A percentile compares a stretch with the other conserved stretches of the same genome.
phyloP scores from a whole-genome alignment of 176 grass and related monocot genomes.

The Neostapfia colusana region DNA sequence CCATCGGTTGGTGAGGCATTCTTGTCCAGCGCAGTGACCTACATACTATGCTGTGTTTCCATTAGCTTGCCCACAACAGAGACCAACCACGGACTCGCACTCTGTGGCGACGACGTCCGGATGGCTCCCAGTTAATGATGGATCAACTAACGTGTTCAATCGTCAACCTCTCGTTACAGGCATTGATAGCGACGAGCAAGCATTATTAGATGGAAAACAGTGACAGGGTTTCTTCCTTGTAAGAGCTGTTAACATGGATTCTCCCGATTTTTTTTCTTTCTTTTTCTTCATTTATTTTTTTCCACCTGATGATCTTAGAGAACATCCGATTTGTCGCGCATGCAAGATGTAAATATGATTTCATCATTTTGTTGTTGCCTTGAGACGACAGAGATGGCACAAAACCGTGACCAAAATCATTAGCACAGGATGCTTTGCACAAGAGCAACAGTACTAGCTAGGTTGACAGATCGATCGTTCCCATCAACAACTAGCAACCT shows the following conservation, averaged over 20 bases:
- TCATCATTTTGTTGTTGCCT: not conserved
- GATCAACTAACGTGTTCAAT: slow-evolving; percentile 36
- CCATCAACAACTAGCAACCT: slow-evolving; percentile 47
- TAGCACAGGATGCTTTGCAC: slow-evolving; percentile 38
- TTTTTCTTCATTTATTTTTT: not conserved
- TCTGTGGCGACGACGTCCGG: slow-evolving; percentile 7
- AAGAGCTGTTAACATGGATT: not conserved
- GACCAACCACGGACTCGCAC: slow-evolving; percentile 1
- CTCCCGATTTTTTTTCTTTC: not conserved
- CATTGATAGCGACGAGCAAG: slow-evolving; percentile 33
- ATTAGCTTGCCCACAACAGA: slow-evolving; percentile 36
- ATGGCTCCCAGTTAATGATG: slow-evolving; percentile 28
- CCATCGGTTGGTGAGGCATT: slow-evolving; percentile 36
- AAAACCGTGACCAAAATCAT: slow-evolving; percentile 3
- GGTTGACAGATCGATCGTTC: slow-evolving; percentile 44
- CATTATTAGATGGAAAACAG: not conserved
- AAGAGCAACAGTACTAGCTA: slow-evolving; percentile 10
- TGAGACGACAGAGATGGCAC: slow-evolving; percentile 3
- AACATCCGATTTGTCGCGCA: not conserved
- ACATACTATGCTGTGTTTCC: not conserved
- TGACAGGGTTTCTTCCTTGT: not conserved
- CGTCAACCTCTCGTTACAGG: slow-evolving; percentile 30
- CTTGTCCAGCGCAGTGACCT: slow-evolving; percentile 22
- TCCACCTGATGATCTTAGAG: not conserved
- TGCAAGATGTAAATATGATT: not conserved